Conservation (phyloP, 495 filamentous ascomycete species). For the Sordaria brevicollis region DNA sequence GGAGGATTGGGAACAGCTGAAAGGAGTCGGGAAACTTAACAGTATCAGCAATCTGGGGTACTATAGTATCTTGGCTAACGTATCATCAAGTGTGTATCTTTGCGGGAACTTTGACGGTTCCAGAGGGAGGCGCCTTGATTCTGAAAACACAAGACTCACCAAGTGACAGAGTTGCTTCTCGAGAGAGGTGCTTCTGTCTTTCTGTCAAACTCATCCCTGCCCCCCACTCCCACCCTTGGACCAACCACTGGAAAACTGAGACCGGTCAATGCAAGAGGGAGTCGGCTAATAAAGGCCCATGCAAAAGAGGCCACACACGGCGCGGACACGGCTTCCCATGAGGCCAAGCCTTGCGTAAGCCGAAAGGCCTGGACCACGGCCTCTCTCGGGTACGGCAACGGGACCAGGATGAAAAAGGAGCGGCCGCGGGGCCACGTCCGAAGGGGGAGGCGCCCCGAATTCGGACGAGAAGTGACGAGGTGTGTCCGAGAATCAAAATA, state of each 20-base stretch:
- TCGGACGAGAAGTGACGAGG: not conserved
- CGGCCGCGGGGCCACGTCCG: conserved; percentile 16
- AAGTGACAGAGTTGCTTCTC: not conserved
- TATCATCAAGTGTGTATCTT: not conserved
- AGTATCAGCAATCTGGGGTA: not conserved
- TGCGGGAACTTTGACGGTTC: not conserved
- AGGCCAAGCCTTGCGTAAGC: conserved; percentile 2
- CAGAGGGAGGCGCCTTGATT: not conserved
- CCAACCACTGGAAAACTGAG: conserved; percentile 12
- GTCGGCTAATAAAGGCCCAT: conserved; percentile 12
- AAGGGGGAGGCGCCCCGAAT: conserved; percentile 6
- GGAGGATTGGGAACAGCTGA: not conserved
- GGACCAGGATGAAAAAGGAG: conserved; percentile 3
- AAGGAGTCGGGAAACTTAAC: not conserved
- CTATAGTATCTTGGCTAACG: not conserved
- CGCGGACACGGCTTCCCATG: not conserved
- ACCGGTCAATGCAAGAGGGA: conserved; percentile 18
- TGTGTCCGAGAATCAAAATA: not conserved
- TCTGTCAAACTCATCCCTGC: not conserved
- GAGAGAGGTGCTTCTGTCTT: not conserved
- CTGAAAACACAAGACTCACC: not conserved
- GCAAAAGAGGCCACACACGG: conserved; percentile 8
- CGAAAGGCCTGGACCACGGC: not conserved
- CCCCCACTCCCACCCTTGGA: not conserved
- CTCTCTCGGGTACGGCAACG: not conserved